Percentiles rank a stretch among this genome's conserved stretches.
Conservation (phyloP, 2,329 filamentous ascomycete species). For the Sporothrix dimorphospora region DNA sequence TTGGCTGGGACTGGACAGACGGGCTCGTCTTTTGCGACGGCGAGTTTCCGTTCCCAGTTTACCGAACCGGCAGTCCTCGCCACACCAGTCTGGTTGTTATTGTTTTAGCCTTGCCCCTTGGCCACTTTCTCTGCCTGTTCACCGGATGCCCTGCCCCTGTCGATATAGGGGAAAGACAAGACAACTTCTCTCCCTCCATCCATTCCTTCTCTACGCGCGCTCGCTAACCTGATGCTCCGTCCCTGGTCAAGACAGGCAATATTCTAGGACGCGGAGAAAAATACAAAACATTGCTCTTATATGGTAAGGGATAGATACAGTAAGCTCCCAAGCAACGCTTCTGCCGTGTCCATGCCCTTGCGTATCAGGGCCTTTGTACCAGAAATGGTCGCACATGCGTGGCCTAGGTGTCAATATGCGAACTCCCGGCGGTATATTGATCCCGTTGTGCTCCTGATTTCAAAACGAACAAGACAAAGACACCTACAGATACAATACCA, state of each 20-base stretch:
- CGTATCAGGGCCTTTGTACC: not conserved
- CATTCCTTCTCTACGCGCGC: not conserved
- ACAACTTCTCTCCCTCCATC: not conserved
- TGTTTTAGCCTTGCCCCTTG: not conserved
- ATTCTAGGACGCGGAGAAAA: not conserved
- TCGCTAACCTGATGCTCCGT: not conserved
- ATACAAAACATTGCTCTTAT: not conserved
- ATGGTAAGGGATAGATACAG: not conserved
- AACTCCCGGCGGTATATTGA: not conserved
- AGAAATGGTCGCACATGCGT: not conserved
- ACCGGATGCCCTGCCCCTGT: not conserved
- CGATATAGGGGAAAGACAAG: too few relatives aligned
- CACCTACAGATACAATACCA: too few relatives aligned
- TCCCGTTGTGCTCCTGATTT: not conserved
- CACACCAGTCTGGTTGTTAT: not conserved
- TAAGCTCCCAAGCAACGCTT: not conserved
- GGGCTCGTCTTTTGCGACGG: not conserved
- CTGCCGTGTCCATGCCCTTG: not conserved
- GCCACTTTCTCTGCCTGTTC: not conserved
- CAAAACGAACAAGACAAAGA: not conserved
- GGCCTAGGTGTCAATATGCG: too few relatives aligned
- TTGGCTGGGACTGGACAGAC: not conserved
- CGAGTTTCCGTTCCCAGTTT: constrained; percentile 1
- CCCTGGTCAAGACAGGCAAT: not conserved
- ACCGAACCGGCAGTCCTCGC: not conserved